Evolutionary conservation across 148 eudicot species (phyloP).

Genomic region (Rhododendron simsii): DNA sequence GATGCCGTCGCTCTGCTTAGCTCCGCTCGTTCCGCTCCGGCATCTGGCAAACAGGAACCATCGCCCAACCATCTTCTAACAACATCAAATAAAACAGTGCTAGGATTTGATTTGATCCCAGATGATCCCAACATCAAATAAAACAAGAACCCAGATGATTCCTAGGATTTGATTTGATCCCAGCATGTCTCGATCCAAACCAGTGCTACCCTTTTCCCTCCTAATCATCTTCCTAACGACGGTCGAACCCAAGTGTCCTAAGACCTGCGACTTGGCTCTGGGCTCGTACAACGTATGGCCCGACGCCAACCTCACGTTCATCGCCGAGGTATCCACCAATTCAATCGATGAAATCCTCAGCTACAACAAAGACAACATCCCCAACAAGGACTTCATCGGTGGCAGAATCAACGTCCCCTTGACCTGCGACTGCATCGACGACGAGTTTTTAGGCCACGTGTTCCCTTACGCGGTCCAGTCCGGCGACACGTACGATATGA

Average conservation of each 20-base stretch:
- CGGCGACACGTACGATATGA: constrained; percentile 38
- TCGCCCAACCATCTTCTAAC: too few species aligned
- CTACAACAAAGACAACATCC: constrained; percentile 36
- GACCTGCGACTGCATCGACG: constrained; percentile 45
- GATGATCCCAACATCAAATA: too few species aligned
- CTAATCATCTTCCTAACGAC: constrained; percentile 1
- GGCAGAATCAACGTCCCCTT: constrained; percentile 47
- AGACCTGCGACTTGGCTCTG: constrained; percentile 52
- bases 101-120: background rate
- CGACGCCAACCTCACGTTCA: constrained; percentile 20
- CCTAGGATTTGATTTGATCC: background rate
- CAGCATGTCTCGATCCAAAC: background rate
- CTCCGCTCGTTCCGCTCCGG: too few species aligned
- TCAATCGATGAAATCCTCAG: constrained; percentile 14
- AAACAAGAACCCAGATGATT: too few species aligned
- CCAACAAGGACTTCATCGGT: constrained; percentile 22
- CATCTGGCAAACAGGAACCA: too few species aligned
- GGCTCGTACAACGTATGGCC: constrained; percentile 47
- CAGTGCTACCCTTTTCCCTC: background rate
- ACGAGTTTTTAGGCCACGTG: constrained; percentile 36
- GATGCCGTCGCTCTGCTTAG: too few species aligned
- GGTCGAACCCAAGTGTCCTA: constrained; percentile 24
- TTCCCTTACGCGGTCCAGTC: constrained; percentile 23
- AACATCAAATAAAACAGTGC: too few species aligned
- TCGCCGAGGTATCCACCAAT: background rate